Evolutionary conservation across 176 grass and related monocot species (phyloP), one percentile per base, ranked within the genome.

Genomic region (Elymus sibiricus): DNA sequence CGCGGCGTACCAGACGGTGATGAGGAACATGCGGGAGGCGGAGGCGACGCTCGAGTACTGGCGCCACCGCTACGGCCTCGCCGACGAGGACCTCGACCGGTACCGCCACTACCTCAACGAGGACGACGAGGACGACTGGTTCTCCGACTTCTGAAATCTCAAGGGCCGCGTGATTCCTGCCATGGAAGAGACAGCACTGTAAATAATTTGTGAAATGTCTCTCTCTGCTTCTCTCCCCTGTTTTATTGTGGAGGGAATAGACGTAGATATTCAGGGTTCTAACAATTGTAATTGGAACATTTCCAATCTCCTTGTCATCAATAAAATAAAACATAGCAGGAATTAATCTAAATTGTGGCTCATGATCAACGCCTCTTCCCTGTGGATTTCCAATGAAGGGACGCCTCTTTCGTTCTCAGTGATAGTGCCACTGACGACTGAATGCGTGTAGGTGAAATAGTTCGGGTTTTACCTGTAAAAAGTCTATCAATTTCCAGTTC

Each of bases 21-120:
- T 89, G 88, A 44, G 46, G 27, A 89, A 38, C 70, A 59, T 89
- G 83, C 66, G 46, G 15, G 88, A 85, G 77, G 77, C 83, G 21
- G 88, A 89, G 60, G 77, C 85, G 69, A 66, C 82, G 77, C 88
- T 89, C 26, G 77, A 85, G 70, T 85, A 89, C 70, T 89, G 88
- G 88, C 69, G 88, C 4, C 77, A 35, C 44, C 80, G 44, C 46
- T 89, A 89, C 83, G 88, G 82, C 67, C 83, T 89, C 21, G 19
- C 21, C 26, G 82, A 85, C 47, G 46, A 85, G 47, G 88, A 89
- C 6, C 82, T 89, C 7, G 88, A 89, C 70, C 80, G 24, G 60
- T 89, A 89, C 88, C 56, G 77, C 35, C 11, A n/a, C 70, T 43
- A 61, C 83, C 32, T 89, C 69, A 60, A 69, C 37, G 60, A 81